Conservation (phyloP, 441 rosid species). For the Euphorbia celastroides region DNA sequence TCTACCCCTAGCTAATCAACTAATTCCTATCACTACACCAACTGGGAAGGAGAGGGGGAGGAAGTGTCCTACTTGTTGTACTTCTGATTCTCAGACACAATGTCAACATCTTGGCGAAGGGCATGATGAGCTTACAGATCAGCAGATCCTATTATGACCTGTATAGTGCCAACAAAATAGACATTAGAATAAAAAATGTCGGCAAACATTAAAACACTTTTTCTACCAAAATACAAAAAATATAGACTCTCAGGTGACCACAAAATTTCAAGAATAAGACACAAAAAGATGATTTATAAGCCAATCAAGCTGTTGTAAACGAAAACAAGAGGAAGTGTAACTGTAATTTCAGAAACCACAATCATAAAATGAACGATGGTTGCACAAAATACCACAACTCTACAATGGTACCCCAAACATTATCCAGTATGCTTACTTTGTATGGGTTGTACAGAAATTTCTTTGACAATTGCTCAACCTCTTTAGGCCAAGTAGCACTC, state of each 20-base stretch:
- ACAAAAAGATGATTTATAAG: not conserved
- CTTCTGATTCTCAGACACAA: conserved; percentile 84
- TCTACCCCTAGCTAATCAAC: too few relatives aligned
- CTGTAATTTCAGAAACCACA: not conserved
- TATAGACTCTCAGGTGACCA: not conserved
- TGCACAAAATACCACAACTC: not conserved
- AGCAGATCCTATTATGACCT: conserved; percentile 86
- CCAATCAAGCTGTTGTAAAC: not conserved
- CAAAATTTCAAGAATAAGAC: not conserved
- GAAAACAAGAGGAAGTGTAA: not conserved
- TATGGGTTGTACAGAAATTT: conserved; percentile 92
- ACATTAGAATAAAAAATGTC: conserved; percentile 9
- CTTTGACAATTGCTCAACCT: conserved; percentile 82
- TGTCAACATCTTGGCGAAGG: conserved; percentile 83
- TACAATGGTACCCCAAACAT: not conserved
- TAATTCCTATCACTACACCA: too few relatives aligned
- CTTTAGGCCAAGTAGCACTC: conserved; percentile 99
- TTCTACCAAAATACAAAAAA: not conserved
- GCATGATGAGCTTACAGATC: conserved; percentile 95
- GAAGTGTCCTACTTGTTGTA: conserved; percentile 63
- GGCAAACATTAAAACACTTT: not conserved
- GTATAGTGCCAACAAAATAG: conserved; percentile 17
- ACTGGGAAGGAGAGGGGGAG: not conserved
- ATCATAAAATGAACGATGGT: conserved; percentile 6
- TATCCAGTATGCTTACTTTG: conserved; percentile 50